A percentile compares a stretch with the other conserved stretches of the same genome.
These are phyloP conservation scores for Calonectria crousiana DNA, from an alignment of 2,329 filamentous ascomycete genomes.

Conservation along the genomic window DNA sequence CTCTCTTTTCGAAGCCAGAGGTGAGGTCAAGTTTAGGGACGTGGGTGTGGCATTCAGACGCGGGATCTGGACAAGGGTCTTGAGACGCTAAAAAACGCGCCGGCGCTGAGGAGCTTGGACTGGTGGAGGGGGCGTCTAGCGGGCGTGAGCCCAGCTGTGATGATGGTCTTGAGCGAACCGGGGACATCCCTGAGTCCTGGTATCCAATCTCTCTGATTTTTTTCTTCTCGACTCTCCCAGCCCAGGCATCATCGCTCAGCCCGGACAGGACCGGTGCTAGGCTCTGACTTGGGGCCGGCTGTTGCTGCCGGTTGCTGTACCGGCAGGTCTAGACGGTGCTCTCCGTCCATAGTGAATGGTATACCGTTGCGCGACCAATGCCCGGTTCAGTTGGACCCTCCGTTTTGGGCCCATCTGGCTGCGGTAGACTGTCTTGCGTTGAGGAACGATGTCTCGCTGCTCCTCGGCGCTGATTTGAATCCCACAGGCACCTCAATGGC, in stretches of 20 bases:
- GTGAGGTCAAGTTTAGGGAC: conserved; percentile 45
- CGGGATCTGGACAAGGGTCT: conserved; percentile 47
- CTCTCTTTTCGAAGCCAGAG: conserved; percentile 34
- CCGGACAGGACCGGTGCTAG: conserved; percentile 43
- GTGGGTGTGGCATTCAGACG: conserved; percentile 46
- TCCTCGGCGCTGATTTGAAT: conserved; percentile 23
- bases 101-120: conserved; percentile 39
- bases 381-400: conserved; percentile 19
- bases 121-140: conserved; percentile 41
- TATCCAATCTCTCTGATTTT: conserved; percentile 44
- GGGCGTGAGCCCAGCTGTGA: conserved; percentile 19
- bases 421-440: conserved; percentile 17
- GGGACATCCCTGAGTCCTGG: conserved; percentile 41
- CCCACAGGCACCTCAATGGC: conserved; percentile 14
- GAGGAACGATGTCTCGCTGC: conserved; percentile 24
- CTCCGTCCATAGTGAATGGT: conserved; percentile 3
- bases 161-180: conserved; percentile 28
- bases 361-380: conserved; percentile 14
- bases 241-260: conserved; percentile 39
- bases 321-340: conserved; percentile 29
- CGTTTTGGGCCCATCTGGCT: conserved; percentile 5
- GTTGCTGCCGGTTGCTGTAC: conserved; percentile 40
- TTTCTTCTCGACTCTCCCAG: conserved; percentile 36
- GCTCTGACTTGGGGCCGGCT: conserved; percentile 42
- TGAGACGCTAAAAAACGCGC: conserved; percentile 43